Conservation (phyloP, 2,329 filamentous ascomycete species). For the Aureobasidium namibiae region DNA sequence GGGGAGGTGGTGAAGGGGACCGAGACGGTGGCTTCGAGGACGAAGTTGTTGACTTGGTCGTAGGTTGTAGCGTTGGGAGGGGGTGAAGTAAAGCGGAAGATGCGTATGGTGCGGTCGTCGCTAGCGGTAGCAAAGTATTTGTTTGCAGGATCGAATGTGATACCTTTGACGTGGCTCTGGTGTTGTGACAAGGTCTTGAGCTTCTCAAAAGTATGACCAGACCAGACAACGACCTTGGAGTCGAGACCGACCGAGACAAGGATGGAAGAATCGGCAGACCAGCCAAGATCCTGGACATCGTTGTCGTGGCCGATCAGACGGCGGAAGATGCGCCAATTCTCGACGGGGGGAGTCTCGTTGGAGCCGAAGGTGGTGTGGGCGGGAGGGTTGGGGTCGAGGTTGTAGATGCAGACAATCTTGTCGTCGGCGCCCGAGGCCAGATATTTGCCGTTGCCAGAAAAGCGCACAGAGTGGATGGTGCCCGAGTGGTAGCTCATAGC, state of each 20-base stretch:
- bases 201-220: constrained; percentile 95
- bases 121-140: constrained; percentile 98
- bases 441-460: constrained; percentile 91
- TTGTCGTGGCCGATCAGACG: constrained; percentile 95
- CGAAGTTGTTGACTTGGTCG: constrained; percentile 95
- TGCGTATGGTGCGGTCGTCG: constrained; percentile 92
- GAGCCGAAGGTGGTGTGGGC: constrained; percentile 73
- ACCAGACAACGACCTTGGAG: constrained; percentile 98
- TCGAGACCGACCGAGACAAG: constrained; percentile 93
- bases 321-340: constrained; percentile 96
- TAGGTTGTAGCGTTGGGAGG: constrained; percentile 85
- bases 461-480: constrained; percentile 93
- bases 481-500: constrained; percentile 98
- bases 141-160: constrained; percentile 96
- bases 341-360: constrained; percentile 83
- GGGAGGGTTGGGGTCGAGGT: constrained; percentile 72
- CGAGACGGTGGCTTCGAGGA: constrained; percentile 84
- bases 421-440: constrained; percentile 95
- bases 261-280: constrained; percentile 93
- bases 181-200: constrained; percentile 88
- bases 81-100: constrained; percentile 89
- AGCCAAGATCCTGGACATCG: constrained; percentile 94
- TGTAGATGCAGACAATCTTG: constrained; percentile 97
- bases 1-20: constrained; percentile 84
- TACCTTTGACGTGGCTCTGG: constrained; percentile 96